These are phyloP conservation scores for Cryptococcus amylolentus DNA, from an alignment of 1,284 basidiomycete genomes.

Conservation along the genomic window DNA sequence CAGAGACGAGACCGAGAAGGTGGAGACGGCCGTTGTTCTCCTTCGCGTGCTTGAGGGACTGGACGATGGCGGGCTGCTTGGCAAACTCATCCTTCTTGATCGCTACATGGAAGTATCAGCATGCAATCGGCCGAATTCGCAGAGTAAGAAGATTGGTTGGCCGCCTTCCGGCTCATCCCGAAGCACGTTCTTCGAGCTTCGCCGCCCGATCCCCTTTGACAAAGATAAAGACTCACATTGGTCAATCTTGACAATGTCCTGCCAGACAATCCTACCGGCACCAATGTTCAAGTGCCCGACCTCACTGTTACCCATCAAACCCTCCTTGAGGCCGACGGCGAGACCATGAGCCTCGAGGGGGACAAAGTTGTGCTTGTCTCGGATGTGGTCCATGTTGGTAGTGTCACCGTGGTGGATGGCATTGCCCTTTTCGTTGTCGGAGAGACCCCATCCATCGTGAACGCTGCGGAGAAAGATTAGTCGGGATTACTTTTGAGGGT, in stretches of 20 bases:
- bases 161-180: too few species aligned
- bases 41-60: constrained; percentile 71
- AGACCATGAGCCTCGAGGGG: constrained; percentile 76
- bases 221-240: constrained; percentile 50
- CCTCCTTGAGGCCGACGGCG: constrained; percentile 81
- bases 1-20: constrained; percentile 80
- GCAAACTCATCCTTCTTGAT: constrained; percentile 85
- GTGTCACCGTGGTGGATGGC: constrained; percentile 79
- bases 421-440: constrained; percentile 70
- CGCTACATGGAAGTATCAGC: constrained; percentile 41
- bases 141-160: background rate
- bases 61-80: constrained; percentile 68
- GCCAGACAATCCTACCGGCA: constrained; percentile 88
- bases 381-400: constrained; percentile 80
- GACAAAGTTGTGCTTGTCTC: constrained; percentile 68
- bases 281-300: constrained; percentile 91
- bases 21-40: constrained; percentile 74
- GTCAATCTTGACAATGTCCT: constrained; percentile 89
- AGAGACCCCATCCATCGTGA: constrained; percentile 89
- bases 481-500: background rate
- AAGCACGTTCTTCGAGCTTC: too few species aligned
- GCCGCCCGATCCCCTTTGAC: too few species aligned
- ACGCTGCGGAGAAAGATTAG: constrained; percentile 56
- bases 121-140: background rate
- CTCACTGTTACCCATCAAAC: constrained; percentile 93